A percentile compares a stretch with the other conserved stretches of the same genome.
These are phyloP conservation scores for Rhizopus delemar DNA, from an alignment of 371 early-diverging fungal genomes.

Conservation along the genomic window DNA sequence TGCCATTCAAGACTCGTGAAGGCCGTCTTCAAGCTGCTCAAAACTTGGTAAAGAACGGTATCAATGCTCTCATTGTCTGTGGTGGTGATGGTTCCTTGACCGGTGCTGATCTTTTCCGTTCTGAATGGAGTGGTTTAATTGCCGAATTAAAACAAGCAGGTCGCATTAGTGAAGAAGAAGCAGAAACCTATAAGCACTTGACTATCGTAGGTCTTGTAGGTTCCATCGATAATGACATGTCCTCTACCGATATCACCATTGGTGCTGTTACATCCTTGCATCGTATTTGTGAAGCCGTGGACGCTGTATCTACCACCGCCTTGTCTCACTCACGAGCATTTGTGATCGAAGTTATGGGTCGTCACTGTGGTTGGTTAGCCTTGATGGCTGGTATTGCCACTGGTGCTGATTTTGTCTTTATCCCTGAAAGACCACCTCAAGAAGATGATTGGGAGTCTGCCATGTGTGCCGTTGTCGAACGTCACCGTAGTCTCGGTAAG, in stretches of 20 bases:
- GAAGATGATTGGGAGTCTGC: constrained; percentile 85
- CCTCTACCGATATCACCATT: constrained; percentile 95
- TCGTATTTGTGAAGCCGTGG: constrained; percentile 96
- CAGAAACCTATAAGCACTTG: constrained; percentile 62
- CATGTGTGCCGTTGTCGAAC: constrained; percentile 76
- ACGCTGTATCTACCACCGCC: constrained; percentile 94
- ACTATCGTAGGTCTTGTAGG: constrained; percentile 98
- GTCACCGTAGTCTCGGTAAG: constrained; percentile 82
- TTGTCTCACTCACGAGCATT: constrained; percentile 97
- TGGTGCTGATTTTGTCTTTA: constrained; percentile 97
- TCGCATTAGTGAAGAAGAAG: constrained; percentile 62
- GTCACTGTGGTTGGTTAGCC: constrained; percentile 99
- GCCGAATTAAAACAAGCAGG: constrained; percentile 68
- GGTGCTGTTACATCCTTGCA: constrained; percentile 97
- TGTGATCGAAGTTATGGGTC: constrained; percentile 99
- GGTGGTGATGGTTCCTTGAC: constrained; percentile 99
- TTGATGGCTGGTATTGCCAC: constrained; percentile 84
- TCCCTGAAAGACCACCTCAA: constrained; percentile 94
- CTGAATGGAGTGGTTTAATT: constrained; percentile 90
- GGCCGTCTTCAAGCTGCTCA: constrained; percentile 88
- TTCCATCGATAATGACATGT: constrained; percentile 97
- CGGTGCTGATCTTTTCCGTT: constrained; percentile 92
- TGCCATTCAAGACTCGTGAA: constrained; percentile 80
- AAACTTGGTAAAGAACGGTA: constrained; percentile 89
- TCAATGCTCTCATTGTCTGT: constrained; percentile 94